phyloP scores from a whole-genome alignment of 768 basidiomycete genomes.

The Rhodosporidiobolus odoratus region DNA sequence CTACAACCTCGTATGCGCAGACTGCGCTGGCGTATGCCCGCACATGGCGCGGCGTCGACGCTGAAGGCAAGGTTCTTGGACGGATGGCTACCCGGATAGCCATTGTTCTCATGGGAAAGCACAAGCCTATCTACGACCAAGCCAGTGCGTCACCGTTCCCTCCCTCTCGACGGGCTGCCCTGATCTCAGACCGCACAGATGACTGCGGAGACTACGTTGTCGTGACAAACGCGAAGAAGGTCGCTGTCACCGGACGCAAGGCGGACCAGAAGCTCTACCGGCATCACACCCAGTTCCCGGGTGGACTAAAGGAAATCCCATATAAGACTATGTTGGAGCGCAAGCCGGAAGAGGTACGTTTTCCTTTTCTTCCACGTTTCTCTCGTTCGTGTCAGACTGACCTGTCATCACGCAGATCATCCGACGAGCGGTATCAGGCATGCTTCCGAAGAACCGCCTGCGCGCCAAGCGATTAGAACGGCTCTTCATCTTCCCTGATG shows the following conservation, averaged over 20 bases:
- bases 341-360: slow-evolving; percentile 75
- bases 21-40: slow-evolving; percentile 93
- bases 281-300: slow-evolving; percentile 86
- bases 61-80: slow-evolving; percentile 82
- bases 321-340: slow-evolving; percentile 76
- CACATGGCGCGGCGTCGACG: slow-evolving; percentile 93
- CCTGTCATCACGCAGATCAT: slow-evolving; percentile 62
- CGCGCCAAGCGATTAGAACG: slow-evolving; percentile 80
- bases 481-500: slow-evolving; percentile 77
- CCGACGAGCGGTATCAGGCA: slow-evolving; percentile 89
- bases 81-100: slow-evolving; percentile 92
- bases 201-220: slow-evolving; percentile 98
- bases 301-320: slow-evolving; percentile 84
- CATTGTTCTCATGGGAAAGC: slow-evolving; percentile 95
- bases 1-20: slow-evolving; percentile 49
- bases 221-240: slow-evolving; percentile 77
- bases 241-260: slow-evolving; percentile 86
- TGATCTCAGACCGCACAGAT: slow-evolving; percentile 53
- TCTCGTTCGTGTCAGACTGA: background rate
- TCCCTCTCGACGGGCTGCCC: background rate
- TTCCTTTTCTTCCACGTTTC: background rate
- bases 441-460: slow-evolving; percentile 97
- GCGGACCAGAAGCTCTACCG: slow-evolving; percentile 77
- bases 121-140: slow-evolving; percentile 95
- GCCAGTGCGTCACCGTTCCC: slow-evolving; percentile 57